Conservation (phyloP, 495 filamentous ascomycete genomes). For the Bryoglossum gracile region DNA sequence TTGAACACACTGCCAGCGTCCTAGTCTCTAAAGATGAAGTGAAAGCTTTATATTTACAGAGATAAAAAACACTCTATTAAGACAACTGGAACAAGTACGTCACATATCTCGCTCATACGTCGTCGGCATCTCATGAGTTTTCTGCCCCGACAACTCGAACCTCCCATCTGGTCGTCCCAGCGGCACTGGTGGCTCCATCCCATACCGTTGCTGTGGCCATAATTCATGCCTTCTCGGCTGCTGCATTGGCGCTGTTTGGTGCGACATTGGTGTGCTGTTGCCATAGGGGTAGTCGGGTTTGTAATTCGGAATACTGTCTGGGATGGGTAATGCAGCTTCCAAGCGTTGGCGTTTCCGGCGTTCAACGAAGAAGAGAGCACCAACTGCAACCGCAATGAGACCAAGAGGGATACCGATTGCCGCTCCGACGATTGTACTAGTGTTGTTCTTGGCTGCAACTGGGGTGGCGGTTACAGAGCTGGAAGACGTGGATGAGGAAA, state of each 20-base stretch:
- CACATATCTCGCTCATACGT: no score
- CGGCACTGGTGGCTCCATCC: not conserved
- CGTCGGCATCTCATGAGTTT: not conserved
- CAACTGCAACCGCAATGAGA: not conserved
- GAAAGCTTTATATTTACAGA: no score
- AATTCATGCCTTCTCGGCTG: no score
- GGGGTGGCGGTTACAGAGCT: not conserved
- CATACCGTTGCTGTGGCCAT: not conserved
- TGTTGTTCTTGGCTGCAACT: slow-evolving; percentile 4
- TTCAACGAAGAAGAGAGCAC: not conserved
- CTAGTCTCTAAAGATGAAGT: no score
- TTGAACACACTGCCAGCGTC: no score
- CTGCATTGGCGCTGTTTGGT: no score
- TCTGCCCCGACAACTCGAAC: not conserved
- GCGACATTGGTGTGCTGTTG: not conserved
- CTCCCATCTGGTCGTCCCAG: not conserved
- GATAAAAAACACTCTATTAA: no score
- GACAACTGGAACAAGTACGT: no score
- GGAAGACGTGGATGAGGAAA: not conserved
- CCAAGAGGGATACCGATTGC: slow-evolving; percentile 10
- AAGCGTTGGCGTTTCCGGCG: not conserved
- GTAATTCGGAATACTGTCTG: not conserved
- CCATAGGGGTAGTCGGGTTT: not conserved
- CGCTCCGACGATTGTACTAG: slow-evolving; percentile 14
- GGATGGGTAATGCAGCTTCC: no score